Evolutionary conservation across 106 monocot species (phyloP).

Genomic region (Platanthera zijinensis): DNA sequence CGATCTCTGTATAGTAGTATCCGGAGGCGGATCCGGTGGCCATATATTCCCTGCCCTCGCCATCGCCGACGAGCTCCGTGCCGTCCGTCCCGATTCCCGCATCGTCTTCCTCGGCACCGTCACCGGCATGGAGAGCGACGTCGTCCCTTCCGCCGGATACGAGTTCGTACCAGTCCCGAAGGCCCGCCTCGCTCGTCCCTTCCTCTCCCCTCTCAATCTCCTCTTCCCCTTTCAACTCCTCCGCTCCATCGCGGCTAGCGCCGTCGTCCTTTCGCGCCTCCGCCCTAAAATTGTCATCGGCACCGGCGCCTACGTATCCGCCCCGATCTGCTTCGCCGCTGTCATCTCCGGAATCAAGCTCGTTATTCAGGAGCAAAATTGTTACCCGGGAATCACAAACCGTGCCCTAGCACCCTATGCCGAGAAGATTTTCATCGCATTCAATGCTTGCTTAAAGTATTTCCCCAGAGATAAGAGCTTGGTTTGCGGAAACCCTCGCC

Average conservation of each 20-base stretch:
- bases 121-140: conserved; percentile 20
- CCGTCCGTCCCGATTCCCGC: neutral
- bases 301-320: conserved; percentile 26
- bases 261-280: conserved; percentile 17
- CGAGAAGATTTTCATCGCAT: conserved; percentile 31
- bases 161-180: conserved; percentile 19
- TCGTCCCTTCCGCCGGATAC: conserved; percentile 26
- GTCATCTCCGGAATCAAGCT: conserved; percentile 15
- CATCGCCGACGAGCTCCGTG: conserved; percentile 28
- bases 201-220: conserved; percentile 22
- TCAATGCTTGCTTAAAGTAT: conserved; percentile 17
- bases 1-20: conserved; percentile 13
- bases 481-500: conserved; percentile 30
- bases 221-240: conserved; percentile 32
- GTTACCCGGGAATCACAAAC: conserved; percentile 21
- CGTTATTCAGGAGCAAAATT: conserved; percentile 43
- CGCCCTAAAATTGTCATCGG: conserved; percentile 26
- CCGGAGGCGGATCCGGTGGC: conserved; percentile 33
- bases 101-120: conserved; percentile 28
- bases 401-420: conserved; percentile 20
- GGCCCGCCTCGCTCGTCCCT: conserved; percentile 17
- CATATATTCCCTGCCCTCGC: conserved; percentile 45
- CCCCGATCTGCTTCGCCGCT: conserved; percentile 36
- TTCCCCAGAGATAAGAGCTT: conserved; percentile 30
- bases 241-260: conserved; percentile 10